These are phyloP conservation scores for Candida succiphila DNA, from an alignment of 805 yeast genomes.

Conservation along the genomic window DNA sequence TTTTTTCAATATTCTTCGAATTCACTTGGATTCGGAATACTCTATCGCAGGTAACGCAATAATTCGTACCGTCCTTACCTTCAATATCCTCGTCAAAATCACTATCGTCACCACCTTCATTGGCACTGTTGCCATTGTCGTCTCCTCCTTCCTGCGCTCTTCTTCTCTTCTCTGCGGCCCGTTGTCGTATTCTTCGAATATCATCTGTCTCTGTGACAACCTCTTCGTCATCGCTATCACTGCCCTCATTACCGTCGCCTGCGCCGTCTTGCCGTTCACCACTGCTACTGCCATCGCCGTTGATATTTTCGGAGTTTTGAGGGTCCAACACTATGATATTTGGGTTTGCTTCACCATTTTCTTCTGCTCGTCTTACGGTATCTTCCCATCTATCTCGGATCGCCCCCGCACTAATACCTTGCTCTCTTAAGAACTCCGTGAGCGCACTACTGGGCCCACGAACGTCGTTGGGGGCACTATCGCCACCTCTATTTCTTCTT, in stretches of 20 bases:
- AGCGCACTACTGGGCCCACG: conserved; percentile 77
- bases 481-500: background rate
- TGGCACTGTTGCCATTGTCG: conserved; percentile 16
- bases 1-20: conserved; percentile 37
- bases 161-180: conserved; percentile 24
- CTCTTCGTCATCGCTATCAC: conserved; percentile 19
- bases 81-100: conserved; percentile 19
- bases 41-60: conserved; percentile 54
- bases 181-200: conserved; percentile 7
- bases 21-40: conserved; percentile 57
- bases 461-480: conserved; percentile 8
- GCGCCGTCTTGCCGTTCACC: conserved; percentile 9
- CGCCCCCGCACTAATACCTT: conserved; percentile 79
- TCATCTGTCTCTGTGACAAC: conserved; percentile 25
- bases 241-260: conserved; percentile 9
- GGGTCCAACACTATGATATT: background rate
- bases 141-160: conserved; percentile 23
- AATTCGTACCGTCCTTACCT: conserved; percentile 40
- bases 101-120: conserved; percentile 22
- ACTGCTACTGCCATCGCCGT: conserved; percentile 8
- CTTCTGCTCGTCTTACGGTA: conserved; percentile 10
- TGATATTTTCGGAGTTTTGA: background rate
- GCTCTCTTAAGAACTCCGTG: conserved; percentile 79
- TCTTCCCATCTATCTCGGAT: conserved; percentile 40
- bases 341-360: conserved; percentile 2